phyloP scores from a whole-genome alignment of 2,329 filamentous ascomycete genomes.

The Xylogone sp. region DNA sequence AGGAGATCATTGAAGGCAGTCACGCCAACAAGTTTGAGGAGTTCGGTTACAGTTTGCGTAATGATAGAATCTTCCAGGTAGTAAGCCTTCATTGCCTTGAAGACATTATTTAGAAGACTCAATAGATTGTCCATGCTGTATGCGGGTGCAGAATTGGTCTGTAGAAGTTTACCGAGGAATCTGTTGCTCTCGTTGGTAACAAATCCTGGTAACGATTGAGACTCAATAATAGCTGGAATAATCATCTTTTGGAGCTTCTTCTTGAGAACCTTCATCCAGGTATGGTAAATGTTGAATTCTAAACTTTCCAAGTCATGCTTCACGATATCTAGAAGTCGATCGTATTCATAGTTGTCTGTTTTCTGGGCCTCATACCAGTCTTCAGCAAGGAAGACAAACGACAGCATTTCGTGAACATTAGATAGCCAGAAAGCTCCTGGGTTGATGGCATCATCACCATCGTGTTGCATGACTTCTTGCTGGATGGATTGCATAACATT shows the following conservation, averaged over 20 bases:
- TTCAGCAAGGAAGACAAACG: conserved; percentile 97
- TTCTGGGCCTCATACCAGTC: conserved; percentile 99
- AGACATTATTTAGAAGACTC: conserved; percentile 92
- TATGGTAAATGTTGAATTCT: conserved; percentile 99
- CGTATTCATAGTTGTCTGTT: conserved; percentile 98
- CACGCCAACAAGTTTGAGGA: conserved; percentile 88
- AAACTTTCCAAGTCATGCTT: conserved; percentile 98
- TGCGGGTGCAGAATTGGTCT: conserved; percentile 85
- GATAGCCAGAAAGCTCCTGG: conserved; percentile 98
- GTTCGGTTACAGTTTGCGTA: conserved; percentile 90
- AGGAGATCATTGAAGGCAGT: conserved; percentile 98
- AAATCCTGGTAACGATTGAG: conserved; percentile 94
- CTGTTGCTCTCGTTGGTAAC: conserved; percentile 98
- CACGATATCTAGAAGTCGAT: conserved; percentile 94
- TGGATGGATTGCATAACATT: conserved; percentile 99
- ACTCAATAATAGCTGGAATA: conserved; percentile 98
- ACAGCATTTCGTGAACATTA: conserved; percentile 99
- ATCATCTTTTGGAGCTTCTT: conserved; percentile 99
- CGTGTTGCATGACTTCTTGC: conserved; percentile 98
- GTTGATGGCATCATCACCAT: conserved; percentile 92
- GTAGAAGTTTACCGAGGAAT: conserved; percentile 94
- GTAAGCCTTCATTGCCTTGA: conserved; percentile 98
- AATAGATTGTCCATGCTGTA: conserved; percentile 99
- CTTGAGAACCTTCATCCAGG: conserved; percentile 99
- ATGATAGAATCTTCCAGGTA: conserved; percentile 96